Evolutionary conservation across 768 basidiomycete genomes (phyloP).

Genomic region (Russula lepida): DNA sequence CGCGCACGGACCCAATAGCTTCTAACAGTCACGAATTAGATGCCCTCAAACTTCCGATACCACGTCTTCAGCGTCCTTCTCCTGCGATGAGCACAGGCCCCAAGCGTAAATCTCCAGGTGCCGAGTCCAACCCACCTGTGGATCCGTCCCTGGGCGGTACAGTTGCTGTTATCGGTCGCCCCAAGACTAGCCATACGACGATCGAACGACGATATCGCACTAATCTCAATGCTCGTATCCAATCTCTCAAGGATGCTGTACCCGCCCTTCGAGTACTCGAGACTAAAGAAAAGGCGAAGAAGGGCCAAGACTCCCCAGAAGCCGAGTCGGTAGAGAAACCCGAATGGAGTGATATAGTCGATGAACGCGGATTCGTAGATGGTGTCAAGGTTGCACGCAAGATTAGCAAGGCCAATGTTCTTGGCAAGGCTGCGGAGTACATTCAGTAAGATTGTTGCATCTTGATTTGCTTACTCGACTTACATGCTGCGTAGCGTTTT

Average conservation of each 20-base stretch:
- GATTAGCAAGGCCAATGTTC: conserved; percentile 83
- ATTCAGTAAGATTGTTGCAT: conserved; percentile 42
- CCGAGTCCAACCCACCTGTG: conserved; percentile 16
- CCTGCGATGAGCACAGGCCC: conserved; percentile 29
- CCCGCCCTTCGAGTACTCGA: conserved; percentile 78
- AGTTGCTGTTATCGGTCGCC: conserved; percentile 32
- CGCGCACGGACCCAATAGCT: background rate
- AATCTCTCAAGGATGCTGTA: conserved; percentile 69
- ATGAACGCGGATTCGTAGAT: conserved; percentile 79
- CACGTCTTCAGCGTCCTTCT: conserved; percentile 44
- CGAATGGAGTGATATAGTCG: conserved; percentile 46
- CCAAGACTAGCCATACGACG: conserved; percentile 86
- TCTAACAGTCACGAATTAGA: conserved; percentile 7
- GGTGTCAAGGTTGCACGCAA: conserved; percentile 90
- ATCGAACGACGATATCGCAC: conserved; percentile 86
- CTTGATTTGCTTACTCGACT: background rate
- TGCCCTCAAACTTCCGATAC: conserved; percentile 35
- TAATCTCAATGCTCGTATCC: conserved; percentile 81
- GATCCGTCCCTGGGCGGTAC: conserved; percentile 19
- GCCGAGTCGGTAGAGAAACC: background rate
- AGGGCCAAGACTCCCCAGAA: conserved; percentile 4
- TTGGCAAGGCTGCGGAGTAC: conserved; percentile 87
- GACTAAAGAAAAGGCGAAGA: conserved; percentile 34
- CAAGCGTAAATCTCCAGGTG: conserved; percentile 20
- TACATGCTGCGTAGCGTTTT: conserved; percentile 44